Evolutionary conservation across 495 filamentous ascomycete species (phyloP).

Genomic region (Niebla homalea): DNA sequence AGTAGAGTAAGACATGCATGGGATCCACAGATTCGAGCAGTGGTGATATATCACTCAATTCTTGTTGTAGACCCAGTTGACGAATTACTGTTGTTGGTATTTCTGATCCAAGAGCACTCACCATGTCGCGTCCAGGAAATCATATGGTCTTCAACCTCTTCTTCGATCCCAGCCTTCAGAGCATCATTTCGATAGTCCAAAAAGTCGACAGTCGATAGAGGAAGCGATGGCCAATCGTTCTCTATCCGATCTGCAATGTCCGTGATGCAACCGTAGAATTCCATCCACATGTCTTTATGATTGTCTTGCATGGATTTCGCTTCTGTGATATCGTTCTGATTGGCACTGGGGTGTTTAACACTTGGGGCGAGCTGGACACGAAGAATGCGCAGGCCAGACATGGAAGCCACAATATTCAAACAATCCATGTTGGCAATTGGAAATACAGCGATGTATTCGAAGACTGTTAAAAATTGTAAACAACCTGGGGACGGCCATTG

Average conservation of each 20-base stretch:
- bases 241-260: neutral
- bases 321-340: too few relatives aligned
- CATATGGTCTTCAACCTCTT: neutral
- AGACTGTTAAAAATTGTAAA: neutral
- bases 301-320: neutral
- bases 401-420: neutral
- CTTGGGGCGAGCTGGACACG: neutral
- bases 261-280: neutral
- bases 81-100: neutral
- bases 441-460: conserved; percentile 4
- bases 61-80: too few relatives aligned
- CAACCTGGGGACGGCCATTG: neutral
- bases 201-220: neutral
- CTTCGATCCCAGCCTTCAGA: neutral
- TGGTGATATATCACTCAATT: too few relatives aligned
- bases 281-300: conserved; percentile 4
- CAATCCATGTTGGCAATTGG: neutral
- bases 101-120: neutral
- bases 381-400: neutral
- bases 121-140: neutral
- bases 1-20: too few relatives aligned
- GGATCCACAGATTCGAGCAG: too few relatives aligned
- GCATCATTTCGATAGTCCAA: neutral
- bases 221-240: neutral
- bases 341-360: neutral